phyloP scores from a whole-genome alignment of 2,329 filamentous ascomycete species.

The Colletotrichum gloeosporioides region DNA sequence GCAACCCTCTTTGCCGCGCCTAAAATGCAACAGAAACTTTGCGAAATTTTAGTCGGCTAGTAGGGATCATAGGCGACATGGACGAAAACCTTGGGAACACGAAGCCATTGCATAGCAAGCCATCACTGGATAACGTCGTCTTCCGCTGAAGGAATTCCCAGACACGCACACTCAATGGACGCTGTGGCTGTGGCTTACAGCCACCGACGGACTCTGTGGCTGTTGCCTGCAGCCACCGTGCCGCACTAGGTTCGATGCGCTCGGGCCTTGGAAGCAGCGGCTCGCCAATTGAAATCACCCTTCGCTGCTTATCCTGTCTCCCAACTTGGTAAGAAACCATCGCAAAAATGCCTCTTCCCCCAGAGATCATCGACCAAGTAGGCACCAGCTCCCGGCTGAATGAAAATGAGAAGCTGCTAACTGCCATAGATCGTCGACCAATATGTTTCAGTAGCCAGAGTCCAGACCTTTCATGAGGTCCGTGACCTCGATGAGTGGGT shows the following conservation, averaged over 20 bases:
- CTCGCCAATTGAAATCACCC: neutral
- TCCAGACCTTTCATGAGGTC: neutral
- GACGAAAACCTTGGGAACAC: neutral
- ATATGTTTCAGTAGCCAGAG: neutral
- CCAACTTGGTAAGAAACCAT: neutral
- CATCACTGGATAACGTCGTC: neutral
- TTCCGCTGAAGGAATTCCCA: neutral
- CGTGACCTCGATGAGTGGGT: neutral
- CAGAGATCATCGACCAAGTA: neutral
- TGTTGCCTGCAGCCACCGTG: neutral
- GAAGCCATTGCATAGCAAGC: neutral
- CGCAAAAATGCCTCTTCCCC: neutral
- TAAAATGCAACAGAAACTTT: neutral
- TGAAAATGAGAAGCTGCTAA: neutral
- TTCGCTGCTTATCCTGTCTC: neutral
- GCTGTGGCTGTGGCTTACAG: neutral
- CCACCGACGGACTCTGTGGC: neutral
- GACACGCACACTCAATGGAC: neutral
- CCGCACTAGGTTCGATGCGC: neutral
- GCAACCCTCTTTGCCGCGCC: neutral
- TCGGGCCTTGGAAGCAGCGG: neutral
- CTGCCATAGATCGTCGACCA: neutral
- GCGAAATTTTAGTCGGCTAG: neutral
- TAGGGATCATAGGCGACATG: neutral
- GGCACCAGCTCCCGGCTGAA: neutral